Base-by-base conservation (phyloP, 352 stramenopile genomes). In the Globisporangium alternatum region DNA sequence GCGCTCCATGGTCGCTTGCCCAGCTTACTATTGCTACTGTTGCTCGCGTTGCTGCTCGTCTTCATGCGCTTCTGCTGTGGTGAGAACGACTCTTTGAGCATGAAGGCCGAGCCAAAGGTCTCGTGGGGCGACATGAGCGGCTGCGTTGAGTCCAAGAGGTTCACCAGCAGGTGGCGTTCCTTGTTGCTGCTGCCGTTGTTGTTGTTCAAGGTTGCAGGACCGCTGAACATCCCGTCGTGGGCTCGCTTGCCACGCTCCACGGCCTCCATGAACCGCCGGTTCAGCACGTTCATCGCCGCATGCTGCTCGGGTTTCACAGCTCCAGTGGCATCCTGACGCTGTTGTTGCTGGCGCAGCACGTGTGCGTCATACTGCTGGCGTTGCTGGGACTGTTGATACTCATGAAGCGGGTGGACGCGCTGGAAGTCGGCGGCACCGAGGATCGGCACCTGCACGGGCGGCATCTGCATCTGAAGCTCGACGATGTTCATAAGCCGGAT, bases 401-500 rank as follows among this genome's bases (percentile, higher is more conserved):
- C 22, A 15, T 41, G 21, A 19, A 45, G 28, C 19, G 41, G 25
- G 8, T 17, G 10, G 35, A 39, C 43, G 13, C 21, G 45, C 22
- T 53, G 37, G 17, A 62, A 60, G 19, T 52, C 22, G 2, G n/a
- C 10, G 17, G 49, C 17, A 9, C 44, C 22, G 1, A 64, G 45
- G 55, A 66, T 56, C 12, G 55, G 67, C 25, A 78, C 60, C 22
- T 64, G 61, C 35, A 80, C 41, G 7, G 61, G 57, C 12, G 81
- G 80, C 65, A 91, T 74, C 57, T 89, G 81, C 77, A 91, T 90
- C 66, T 91, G 82, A 56, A 90, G 75, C 67, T 91, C 80, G 5
- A 91, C 76, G 35, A 90, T 90, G 59, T 83, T 78, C 82, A 91
- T 89, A 31, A 91, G 67, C 13, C 82, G 78, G 41, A 91, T 81